A percentile compares a stretch with the other conserved stretches of the same genome.
phyloP scores from a whole-genome alignment of 768 basidiomycete species.

The Termitomyces titanicus region DNA sequence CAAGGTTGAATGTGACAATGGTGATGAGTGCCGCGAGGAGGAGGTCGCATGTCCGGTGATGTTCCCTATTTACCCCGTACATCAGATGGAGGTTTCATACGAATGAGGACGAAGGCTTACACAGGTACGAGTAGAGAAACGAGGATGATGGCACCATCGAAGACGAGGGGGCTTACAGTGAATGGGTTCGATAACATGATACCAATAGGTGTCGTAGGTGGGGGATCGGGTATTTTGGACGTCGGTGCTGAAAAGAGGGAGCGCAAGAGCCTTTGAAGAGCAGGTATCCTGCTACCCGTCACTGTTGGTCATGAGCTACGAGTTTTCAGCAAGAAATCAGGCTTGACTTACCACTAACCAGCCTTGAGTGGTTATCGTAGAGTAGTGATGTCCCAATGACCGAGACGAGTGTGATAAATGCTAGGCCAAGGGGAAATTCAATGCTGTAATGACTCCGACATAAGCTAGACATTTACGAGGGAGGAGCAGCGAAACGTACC shows the following conservation, averaged over 20 bases:
- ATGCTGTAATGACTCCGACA: constrained; percentile 33
- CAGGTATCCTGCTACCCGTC: constrained; percentile 58
- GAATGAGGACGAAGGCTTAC: background rate
- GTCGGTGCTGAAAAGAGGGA: constrained; percentile 36
- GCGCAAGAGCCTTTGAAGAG: constrained; percentile 45
- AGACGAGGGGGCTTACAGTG: constrained; percentile 57
- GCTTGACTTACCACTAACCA: constrained; percentile 52
- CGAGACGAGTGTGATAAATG: constrained; percentile 52
- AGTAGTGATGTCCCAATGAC: constrained; percentile 52
- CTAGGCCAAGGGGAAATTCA: constrained; percentile 60
- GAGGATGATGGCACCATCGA: constrained; percentile 52
- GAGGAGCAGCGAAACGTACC: constrained; percentile 30
- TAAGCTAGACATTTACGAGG: constrained; percentile 33
- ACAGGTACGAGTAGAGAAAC: constrained; percentile 11
- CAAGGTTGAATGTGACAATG: constrained; percentile 72
- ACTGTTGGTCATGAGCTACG: constrained; percentile 29
- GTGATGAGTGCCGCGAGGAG: constrained; percentile 77
- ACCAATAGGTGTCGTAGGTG: constrained; percentile 30
- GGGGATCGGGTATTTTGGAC: constrained; percentile 26
- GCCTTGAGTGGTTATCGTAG: constrained; percentile 61
- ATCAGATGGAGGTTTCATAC: background rate
- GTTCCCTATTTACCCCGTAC: constrained; percentile 23
- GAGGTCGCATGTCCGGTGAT: constrained; percentile 80
- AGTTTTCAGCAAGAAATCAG: background rate
- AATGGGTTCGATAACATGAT: constrained; percentile 71